Percentiles rank a stretch among this genome's conserved stretches.
These are phyloP conservation scores for Backusella circina DNA, from an alignment of 192 early-diverging fungal species.

Conservation along the genomic window DNA sequence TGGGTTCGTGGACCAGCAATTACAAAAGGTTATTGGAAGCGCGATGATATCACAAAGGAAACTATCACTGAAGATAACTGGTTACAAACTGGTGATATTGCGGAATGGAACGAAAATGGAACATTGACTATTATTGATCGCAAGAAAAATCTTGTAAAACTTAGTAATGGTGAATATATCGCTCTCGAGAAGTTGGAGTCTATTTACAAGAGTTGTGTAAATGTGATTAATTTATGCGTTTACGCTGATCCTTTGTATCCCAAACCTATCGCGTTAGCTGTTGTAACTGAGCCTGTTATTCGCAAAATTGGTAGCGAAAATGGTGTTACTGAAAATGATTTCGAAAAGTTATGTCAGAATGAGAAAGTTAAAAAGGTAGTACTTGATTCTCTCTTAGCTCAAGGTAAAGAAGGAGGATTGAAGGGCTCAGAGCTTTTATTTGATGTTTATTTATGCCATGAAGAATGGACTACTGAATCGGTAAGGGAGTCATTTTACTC, in stretches of 20 bases:
- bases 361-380: conserved; percentile 52
- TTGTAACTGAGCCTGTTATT: conserved; percentile 59
- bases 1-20: conserved; percentile 78
- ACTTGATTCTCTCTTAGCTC: conserved; percentile 37
- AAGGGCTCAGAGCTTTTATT: conserved; percentile 70
- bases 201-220: conserved; percentile 71
- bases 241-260: conserved; percentile 68
- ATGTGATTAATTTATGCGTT: conserved; percentile 75
- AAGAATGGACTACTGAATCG: conserved; percentile 91
- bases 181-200: conserved; percentile 93
- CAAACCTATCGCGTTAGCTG: conserved; percentile 72
- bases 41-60: conserved; percentile 60
- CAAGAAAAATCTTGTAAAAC: conserved; percentile 91
- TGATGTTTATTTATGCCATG: conserved; percentile 57
- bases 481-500: conserved; percentile 33
- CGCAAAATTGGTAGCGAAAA: conserved; percentile 43
- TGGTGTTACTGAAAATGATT: conserved; percentile 39
- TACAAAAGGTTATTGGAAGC: conserved; percentile 78
- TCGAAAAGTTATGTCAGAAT: conserved; percentile 51
- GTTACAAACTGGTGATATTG: conserved; percentile 90
- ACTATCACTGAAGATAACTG: conserved; percentile 73
- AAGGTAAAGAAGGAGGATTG: conserved; percentile 64
- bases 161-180: conserved; percentile 87
- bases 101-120: conserved; percentile 73
- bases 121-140: conserved; percentile 86